These are phyloP conservation scores for Ailanthus altissimus DNA, from an alignment of 345 rosid genomes.

Conservation along the genomic window DNA sequence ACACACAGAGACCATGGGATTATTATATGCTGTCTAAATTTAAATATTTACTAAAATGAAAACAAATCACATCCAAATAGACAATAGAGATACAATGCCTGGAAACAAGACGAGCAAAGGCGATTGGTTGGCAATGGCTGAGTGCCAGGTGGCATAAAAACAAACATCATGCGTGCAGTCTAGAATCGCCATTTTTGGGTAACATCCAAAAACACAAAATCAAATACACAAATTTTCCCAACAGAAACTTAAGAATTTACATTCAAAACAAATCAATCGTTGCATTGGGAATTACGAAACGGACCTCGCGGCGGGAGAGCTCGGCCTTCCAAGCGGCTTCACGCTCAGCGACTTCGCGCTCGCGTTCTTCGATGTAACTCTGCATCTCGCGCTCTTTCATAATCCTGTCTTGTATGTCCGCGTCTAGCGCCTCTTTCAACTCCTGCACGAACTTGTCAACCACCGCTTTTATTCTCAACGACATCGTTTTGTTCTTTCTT, in stretches of 20 bases:
- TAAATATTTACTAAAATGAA: background rate
- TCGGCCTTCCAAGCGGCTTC: constrained; percentile 99
- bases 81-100: background rate
- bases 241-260: too few species aligned
- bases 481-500: constrained; percentile 43
- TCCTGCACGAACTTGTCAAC: constrained; percentile 96
- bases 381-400: constrained; percentile 99
- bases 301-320: constrained; percentile 93
- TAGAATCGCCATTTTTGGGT: too few species aligned
- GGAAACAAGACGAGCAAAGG: background rate
- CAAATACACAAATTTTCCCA: too few species aligned
- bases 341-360: constrained; percentile 95
- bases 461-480: constrained; percentile 82
- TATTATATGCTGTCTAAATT: background rate
- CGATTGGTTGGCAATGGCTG: background rate
- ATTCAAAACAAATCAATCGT: background rate
- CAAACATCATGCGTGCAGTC: background rate
- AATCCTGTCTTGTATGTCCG: constrained; percentile 90
- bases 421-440: constrained; percentile 92
- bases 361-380: constrained; percentile 92
- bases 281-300: background rate
- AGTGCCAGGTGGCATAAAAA: background rate
- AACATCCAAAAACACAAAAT: too few species aligned
- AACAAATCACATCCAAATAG: background rate
- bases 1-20: background rate